Percentiles rank a stretch among this genome's conserved stretches.
Evolutionary conservation across 2,329 filamentous ascomycete genomes (phyloP).

Genomic region (Botrytis pseudocinerea): DNA sequence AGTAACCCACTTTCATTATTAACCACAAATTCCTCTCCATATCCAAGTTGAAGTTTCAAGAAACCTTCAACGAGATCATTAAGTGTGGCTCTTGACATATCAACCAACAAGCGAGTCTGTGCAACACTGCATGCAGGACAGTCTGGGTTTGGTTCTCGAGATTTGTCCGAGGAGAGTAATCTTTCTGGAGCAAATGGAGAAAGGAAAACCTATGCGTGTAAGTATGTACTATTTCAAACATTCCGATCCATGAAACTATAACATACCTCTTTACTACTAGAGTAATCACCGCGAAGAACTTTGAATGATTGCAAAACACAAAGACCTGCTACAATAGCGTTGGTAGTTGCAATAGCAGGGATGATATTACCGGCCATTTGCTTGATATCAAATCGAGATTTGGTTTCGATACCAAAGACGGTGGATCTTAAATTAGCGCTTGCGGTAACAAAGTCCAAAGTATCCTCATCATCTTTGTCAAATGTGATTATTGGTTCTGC

Average conservation of each 20-base stretch:
- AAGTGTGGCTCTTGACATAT: conserved; percentile 71
- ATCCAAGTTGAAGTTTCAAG: conserved; percentile 69
- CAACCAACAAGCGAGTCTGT: conserved; percentile 65
- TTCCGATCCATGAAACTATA: background rate
- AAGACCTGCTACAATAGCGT: conserved; percentile 90
- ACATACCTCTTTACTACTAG: conserved; percentile 70
- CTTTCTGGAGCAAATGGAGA: conserved; percentile 63
- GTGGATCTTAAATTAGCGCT: conserved; percentile 86
- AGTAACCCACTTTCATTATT: conserved; percentile 74
- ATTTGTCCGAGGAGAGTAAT: conserved; percentile 58
- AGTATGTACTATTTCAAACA: conserved; percentile 21
- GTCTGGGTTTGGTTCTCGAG: conserved; percentile 69
- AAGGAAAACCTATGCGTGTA: conserved; percentile 65
- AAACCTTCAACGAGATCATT: conserved; percentile 76
- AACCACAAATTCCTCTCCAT: conserved; percentile 78
- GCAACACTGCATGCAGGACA: conserved; percentile 82
- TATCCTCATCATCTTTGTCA: conserved; percentile 96
- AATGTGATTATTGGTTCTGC: conserved; percentile 73
- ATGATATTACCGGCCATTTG: conserved; percentile 99
- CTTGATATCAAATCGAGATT: conserved; percentile 95
- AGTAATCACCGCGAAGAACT: conserved; percentile 71
- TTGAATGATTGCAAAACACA: conserved; percentile 94
- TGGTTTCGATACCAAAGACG: conserved; percentile 84
- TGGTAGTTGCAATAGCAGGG: conserved; percentile 95
- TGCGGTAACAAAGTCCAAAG: conserved; percentile 88